Evolutionary conservation across 2,329 filamentous ascomycete genomes (phyloP).

Genomic region (Lecanoromycetidae sp.): DNA sequence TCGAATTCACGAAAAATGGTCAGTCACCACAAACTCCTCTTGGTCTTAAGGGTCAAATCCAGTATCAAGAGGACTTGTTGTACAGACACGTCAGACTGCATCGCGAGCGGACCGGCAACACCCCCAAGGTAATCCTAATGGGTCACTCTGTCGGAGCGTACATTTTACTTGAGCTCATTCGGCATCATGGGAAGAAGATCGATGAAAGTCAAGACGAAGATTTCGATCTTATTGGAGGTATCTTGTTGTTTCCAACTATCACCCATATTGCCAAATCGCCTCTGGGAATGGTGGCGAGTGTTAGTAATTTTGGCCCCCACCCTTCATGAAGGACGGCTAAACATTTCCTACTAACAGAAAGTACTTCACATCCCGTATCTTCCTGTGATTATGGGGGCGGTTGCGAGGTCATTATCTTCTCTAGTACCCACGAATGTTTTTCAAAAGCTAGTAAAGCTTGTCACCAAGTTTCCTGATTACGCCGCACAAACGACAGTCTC

Average conservation of each 20-base stretch:
- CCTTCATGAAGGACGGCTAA: background rate
- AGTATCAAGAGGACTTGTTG: constrained; percentile 34
- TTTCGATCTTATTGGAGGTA: constrained; percentile 37
- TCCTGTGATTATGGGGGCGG: constrained; percentile 10
- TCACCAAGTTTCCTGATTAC: constrained; percentile 16
- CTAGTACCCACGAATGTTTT: constrained; percentile 11
- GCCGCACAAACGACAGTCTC: constrained; percentile 14
- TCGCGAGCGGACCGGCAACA: background rate
- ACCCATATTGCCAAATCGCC: constrained; percentile 43
- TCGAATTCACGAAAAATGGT: constrained; percentile 1
- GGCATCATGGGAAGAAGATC: constrained; percentile 37
- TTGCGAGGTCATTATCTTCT: constrained; percentile 8
- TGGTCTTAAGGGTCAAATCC: constrained; percentile 40
- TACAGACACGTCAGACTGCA: constrained; percentile 26
- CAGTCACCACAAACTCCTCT: constrained; percentile 24
- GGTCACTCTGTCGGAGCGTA: constrained; percentile 67
- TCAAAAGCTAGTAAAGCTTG: constrained; percentile 8
- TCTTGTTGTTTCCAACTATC: constrained; percentile 64
- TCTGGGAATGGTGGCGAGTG: constrained; percentile 10
- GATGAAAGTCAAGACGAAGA: constrained; percentile 23
- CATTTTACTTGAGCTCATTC: constrained; percentile 56
- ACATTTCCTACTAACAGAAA: background rate
- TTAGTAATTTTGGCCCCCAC: background rate
- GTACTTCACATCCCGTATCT: constrained; percentile 14
- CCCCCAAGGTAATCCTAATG: constrained; percentile 46